Conservation (phyloP, 192 early-diverging fungal species). For the Gorgonomyces haynaldii region DNA sequence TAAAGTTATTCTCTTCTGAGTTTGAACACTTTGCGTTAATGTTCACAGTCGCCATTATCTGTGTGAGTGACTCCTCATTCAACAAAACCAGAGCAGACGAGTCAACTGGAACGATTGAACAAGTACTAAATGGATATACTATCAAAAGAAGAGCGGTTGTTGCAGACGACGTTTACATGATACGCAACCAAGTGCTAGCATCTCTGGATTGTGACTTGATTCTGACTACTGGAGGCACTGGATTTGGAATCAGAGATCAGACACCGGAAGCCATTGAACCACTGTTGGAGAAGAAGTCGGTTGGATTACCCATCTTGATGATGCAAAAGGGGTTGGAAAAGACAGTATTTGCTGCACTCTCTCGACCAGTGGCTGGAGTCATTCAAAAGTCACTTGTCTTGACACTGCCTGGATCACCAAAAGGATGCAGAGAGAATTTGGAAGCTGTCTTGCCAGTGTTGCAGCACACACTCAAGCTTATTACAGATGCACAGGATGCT, state of each 20-base stretch:
- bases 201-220: slow-evolving; percentile 69
- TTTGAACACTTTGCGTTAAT: too few relatives aligned
- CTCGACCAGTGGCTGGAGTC: slow-evolving; percentile 50
- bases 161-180: slow-evolving; percentile 48
- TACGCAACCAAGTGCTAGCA: slow-evolving; percentile 14
- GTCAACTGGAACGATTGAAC: too few relatives aligned
- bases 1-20: too few relatives aligned
- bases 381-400: slow-evolving; percentile 50
- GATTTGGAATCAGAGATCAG: slow-evolving; percentile 71
- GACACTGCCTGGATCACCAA: slow-evolving; percentile 81
- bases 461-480: slow-evolving; percentile 71
- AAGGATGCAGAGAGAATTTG: slow-evolving; percentile 76
- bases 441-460: slow-evolving; percentile 59
- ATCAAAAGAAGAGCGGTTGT: too few relatives aligned
- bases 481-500: slow-evolving; percentile 33
- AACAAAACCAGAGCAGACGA: too few relatives aligned
- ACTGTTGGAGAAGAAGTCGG: slow-evolving; percentile 55
- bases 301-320: slow-evolving; percentile 71
- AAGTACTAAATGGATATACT: too few relatives aligned
- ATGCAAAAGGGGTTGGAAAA: slow-evolving; percentile 59
- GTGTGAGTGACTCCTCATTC: too few relatives aligned
- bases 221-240: slow-evolving; percentile 85
- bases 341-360: slow-evolving; percentile 84
- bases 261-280: slow-evolving; percentile 75
- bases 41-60: too few relatives aligned